Percentiles rank a stretch among this genome's conserved stretches.
phyloP scores from a whole-genome alignment of 176 grass and related monocot genomes.

The Musa itinerans region DNA sequence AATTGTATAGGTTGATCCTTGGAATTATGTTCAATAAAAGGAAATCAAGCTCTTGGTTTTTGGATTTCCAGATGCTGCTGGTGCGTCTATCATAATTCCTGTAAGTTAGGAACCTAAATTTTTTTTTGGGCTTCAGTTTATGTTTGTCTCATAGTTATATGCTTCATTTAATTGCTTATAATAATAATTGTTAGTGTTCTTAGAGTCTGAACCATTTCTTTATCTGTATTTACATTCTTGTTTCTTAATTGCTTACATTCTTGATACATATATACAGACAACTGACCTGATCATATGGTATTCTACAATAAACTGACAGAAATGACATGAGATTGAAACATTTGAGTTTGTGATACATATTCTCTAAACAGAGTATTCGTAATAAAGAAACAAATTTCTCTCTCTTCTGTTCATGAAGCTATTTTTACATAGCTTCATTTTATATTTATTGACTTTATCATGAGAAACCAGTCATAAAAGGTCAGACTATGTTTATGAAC shows the following conservation, averaged over 20 bases:
- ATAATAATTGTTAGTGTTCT: no score
- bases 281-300: no score
- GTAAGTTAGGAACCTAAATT: not conserved
- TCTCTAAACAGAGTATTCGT: not conserved
- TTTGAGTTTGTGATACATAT: not conserved
- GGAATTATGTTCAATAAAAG: not conserved
- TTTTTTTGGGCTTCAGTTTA: not conserved
- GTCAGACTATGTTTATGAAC: not conserved
- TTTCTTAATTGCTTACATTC: no score
- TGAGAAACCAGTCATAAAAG: not conserved
- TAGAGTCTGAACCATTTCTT: not conserved
- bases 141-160: not conserved
- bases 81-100: not conserved
- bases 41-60: not conserved
- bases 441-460: not conserved
- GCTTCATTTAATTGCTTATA: not conserved
- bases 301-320: no score
- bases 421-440: not conserved
- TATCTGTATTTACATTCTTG: not conserved
- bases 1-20: constrained; percentile 10
- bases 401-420: not conserved
- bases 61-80: not conserved
- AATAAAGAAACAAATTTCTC: not conserved
- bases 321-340: not conserved
- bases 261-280: no score